Evolutionary conservation across 2,329 filamentous ascomycete genomes (phyloP).

Genomic region (Alternaria viburni): DNA sequence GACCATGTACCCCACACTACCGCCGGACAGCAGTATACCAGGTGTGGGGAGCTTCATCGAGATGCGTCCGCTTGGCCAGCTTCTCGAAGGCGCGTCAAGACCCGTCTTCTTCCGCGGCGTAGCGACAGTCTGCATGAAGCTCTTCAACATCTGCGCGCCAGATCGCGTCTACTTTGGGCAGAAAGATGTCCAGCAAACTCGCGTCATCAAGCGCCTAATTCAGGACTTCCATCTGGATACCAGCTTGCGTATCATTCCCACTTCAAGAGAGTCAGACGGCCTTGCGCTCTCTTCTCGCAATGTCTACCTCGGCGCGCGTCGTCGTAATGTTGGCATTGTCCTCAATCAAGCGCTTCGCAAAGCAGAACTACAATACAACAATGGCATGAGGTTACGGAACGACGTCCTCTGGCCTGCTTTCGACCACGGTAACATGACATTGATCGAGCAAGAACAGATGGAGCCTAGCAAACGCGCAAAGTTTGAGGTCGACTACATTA

Average conservation of each 20-base stretch:
- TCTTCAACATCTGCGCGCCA: conserved; percentile 82
- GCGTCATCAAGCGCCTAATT: conserved; percentile 85
- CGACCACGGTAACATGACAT: conserved; percentile 61
- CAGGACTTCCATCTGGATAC: conserved; percentile 83
- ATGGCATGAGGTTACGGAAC: conserved; percentile 61
- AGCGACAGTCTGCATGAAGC: conserved; percentile 93
- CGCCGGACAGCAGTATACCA: conserved; percentile 71
- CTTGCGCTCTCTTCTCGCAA: conserved; percentile 92
- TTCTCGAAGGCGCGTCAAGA: conserved; percentile 82
- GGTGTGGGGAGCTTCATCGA: conserved; percentile 89
- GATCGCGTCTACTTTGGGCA: conserved; percentile 92
- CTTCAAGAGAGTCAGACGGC: conserved; percentile 78
- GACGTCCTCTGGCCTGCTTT: conserved; percentile 76
- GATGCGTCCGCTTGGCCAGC: conserved; percentile 80
- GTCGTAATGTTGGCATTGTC: conserved; percentile 75
- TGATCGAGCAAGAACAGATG: conserved; percentile 68
- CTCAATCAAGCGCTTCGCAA: conserved; percentile 72
- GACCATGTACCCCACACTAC: conserved; percentile 88
- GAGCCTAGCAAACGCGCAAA: conserved; percentile 66
- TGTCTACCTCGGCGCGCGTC: conserved; percentile 81
- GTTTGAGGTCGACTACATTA: conserved; percentile 92
- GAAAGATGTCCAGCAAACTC: conserved; percentile 96
- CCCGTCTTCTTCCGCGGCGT: conserved; percentile 97
- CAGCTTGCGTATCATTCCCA: conserved; percentile 75
- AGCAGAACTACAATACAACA: conserved; percentile 71